Evolutionary conservation across 306 rosid species (phyloP), one percentile per base, ranked within the genome.

Genomic region (Cucurbita maxima): DNA sequence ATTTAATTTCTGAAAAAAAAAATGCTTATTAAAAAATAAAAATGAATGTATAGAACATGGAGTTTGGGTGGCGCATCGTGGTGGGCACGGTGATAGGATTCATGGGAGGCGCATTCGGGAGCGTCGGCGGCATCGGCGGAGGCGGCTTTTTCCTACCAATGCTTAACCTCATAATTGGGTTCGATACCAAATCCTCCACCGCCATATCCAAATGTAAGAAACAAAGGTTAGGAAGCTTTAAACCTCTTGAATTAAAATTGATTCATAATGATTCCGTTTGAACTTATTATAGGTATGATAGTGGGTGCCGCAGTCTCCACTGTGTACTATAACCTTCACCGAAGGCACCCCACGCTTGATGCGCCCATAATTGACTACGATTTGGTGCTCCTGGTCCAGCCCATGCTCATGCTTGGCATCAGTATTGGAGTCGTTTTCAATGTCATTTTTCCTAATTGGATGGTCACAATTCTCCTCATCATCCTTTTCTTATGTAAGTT

Each of bases 321-420:
- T 18, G 97, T 88, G 34, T 88, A 87, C 76, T 93, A 88, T 68
- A 93, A 93, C 81, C 97, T 90, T 76, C 90, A 77, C 75, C 77
- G 84, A 50, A 90, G 92, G 79, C 97, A 90, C 80, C 98, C 98
- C 0, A 87, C 89, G 0, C 43, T 87, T 40, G 72, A 87, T 44
- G 78, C 87, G 87, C 94, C 97, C 30, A 85, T 93, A 53, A 93
- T 90, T 8, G 97, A 90, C 81, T 93, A 93, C 79, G 98, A 93
- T 86, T 84, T 93, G 86, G 90, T 88, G 1, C 82, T 93, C 61
- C 92, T 93, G 41, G 81, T 93, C 74, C 97, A 90, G 79, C 98
- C 98, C 5, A 93, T 90, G 98, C 96, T 93, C 71, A 88, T 93
- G 97, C 81, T 90, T 67, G 98, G 98, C 22, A 90, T 93, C 74